Percentiles rank a stretch among this genome's conserved stretches.
Evolutionary conservation across 2,329 filamentous ascomycete genomes (phyloP).

Genomic region (Berkeleyomyces basicola): DNA sequence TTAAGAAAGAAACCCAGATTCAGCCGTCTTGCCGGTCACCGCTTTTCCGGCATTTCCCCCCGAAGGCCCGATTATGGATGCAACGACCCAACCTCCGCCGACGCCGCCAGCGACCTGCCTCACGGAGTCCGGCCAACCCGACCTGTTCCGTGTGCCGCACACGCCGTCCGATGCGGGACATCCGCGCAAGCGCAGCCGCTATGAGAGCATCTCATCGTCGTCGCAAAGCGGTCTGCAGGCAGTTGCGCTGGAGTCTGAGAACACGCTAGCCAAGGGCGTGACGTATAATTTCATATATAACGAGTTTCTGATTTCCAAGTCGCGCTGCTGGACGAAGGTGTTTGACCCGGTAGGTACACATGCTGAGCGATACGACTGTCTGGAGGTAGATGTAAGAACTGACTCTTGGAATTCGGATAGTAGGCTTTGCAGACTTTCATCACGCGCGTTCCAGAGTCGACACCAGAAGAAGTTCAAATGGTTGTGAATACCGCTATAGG

Average conservation of each 20-base stretch:
- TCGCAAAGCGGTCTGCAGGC: background rate
- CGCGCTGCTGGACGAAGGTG: slow-evolving; percentile 15
- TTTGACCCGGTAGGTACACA: slow-evolving; percentile 14
- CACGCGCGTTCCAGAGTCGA: slow-evolving; percentile 18
- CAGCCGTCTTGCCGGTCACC: background rate
- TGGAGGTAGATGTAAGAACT: no score
- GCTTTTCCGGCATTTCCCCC: background rate
- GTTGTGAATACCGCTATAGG: slow-evolving; percentile 12
- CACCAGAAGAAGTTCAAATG: slow-evolving; percentile 13
- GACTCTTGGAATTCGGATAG: background rate
- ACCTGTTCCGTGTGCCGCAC: background rate
- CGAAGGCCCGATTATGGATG: background rate
- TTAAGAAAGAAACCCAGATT: background rate
- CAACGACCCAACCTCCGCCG: background rate
- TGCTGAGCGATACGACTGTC: background rate
- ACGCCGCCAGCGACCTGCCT: background rate
- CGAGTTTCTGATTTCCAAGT: slow-evolving; percentile 14
- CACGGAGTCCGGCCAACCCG: background rate
- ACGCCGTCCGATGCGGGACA: slow-evolving; percentile 1
- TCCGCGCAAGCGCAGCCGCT: slow-evolving; percentile 3
- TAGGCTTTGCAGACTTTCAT: slow-evolving; percentile 15
- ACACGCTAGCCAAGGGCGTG: slow-evolving; percentile 3
- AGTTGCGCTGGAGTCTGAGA: background rate
- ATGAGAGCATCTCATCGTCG: slow-evolving; percentile 2
- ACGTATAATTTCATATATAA: slow-evolving; percentile 16